These are phyloP conservation scores for Lipomyces yamadae DNA, from an alignment of 805 yeast species.

Conservation along the genomic window DNA sequence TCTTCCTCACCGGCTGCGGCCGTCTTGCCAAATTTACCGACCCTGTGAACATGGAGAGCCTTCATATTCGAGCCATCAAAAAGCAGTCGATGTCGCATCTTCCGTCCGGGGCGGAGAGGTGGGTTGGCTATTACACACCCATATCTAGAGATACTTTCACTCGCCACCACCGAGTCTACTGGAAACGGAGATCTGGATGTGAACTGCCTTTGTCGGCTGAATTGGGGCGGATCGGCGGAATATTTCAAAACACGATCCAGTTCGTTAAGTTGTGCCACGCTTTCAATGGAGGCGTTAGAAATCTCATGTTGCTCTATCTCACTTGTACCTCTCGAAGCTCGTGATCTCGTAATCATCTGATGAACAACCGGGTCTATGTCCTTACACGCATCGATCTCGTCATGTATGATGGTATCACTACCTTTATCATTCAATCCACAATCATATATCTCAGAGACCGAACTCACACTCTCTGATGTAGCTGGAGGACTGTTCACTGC, in stretches of 20 bases:
- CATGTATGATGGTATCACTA: not conserved
- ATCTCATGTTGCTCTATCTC: not conserved
- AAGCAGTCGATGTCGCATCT: slow-evolving; percentile 12
- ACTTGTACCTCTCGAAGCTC: not conserved
- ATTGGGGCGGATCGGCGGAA: slow-evolving; percentile 15
- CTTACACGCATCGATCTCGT: not conserved
- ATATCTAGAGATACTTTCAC: not conserved
- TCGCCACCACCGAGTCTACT: not conserved
- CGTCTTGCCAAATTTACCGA: slow-evolving; percentile 19
- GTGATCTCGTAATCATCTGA: not conserved
- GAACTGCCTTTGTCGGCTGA: slow-evolving; percentile 16
- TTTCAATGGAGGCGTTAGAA: not conserved
- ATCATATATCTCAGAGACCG: slow-evolving; percentile 10
- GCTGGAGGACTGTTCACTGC: slow-evolving; percentile 27
- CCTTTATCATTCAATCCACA: slow-evolving; percentile 10
- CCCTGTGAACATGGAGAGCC: slow-evolving; percentile 27
- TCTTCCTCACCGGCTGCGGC: not conserved
- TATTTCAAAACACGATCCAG: not conserved
- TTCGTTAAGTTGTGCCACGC: not conserved
- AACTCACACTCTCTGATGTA: slow-evolving; percentile 15
- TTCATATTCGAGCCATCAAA: slow-evolving; percentile 28
- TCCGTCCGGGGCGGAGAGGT: slow-evolving; percentile 18
- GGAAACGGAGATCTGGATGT: slow-evolving; percentile 31
- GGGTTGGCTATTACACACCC: not conserved
- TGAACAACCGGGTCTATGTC: not conserved